Evolutionary conservation across 2,329 filamentous ascomycete species (phyloP), one percentile per base, ranked within the genome.

Genomic region (Clarireedia homoeocarpa): DNA sequence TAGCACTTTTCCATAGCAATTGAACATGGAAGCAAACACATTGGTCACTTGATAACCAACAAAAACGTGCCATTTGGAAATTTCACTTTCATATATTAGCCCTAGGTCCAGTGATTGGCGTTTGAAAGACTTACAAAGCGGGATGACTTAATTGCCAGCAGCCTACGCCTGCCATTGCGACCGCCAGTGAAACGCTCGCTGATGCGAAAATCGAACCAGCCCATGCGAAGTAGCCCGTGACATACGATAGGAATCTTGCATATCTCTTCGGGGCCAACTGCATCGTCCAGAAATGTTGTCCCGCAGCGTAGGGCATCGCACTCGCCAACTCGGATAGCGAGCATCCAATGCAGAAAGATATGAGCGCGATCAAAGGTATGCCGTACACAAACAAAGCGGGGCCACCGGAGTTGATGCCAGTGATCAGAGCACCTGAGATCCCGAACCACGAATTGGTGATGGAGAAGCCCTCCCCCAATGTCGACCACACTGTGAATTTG

Each of bases 271-370:
- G 53, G 10, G 53, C 53, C 17, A 55, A 17, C 34, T 55, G 46
- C 46, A 55, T 55, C 4, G 39, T 17, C 53, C 53, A 55, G 49
- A 50, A 55, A 55, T 55, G 53, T 26, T 55, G 53, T 14, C 53
- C 53, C 40, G 53, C 53, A 51, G 53, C 53, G 27, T 55, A 51
- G 24, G 53, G 53, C 53, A 55, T 55, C 12, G 53, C 46, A 51
- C 53, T 55, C 15, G 47, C 53, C 27, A 55, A 15, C 39, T 55
- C 53, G 14, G 53, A 55, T 14, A 55, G 42, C 34, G 53, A 55
- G 14, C 46, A 42, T 36, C 53, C 53, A 15, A 55, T 44, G 15
- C 47, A 55, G 5, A 55, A 4, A 23, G 46, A 50, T n/a, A 55
- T 30, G 1, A 20, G 20, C 5, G 53, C 53, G 15, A 55, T 40